A percentile compares a stretch with the other conserved stretches of the same genome.
Evolutionary conservation across 257 asterid genomes (phyloP).

Genomic region (Phtheirospermum japonicum): DNA sequence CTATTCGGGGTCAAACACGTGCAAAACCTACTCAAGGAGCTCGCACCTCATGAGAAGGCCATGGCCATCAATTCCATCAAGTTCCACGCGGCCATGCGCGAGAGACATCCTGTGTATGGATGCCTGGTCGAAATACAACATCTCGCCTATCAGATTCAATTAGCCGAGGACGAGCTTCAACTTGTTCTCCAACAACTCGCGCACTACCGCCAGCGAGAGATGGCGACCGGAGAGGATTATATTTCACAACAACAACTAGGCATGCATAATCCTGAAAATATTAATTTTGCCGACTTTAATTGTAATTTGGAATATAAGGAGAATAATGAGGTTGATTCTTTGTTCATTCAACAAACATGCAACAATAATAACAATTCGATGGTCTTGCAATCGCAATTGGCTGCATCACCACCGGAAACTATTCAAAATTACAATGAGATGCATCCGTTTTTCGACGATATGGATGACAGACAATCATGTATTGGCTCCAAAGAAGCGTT

Average conservation of each 20-base stretch:
- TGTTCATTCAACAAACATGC: slow-evolving; percentile 50
- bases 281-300: not conserved
- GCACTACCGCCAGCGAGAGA: too few species aligned
- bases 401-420: slow-evolving; percentile 10
- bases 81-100: slow-evolving; percentile 61
- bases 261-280: slow-evolving; percentile 35
- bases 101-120: slow-evolving; percentile 61
- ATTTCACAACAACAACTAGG: slow-evolving; percentile 52
- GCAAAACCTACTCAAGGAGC: slow-evolving; percentile 44
- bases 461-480: slow-evolving; percentile 63
- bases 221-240: too few species aligned
- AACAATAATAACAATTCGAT: slow-evolving; percentile 26
- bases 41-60: slow-evolving; percentile 40
- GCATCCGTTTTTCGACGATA: slow-evolving; percentile 53
- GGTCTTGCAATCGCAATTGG: slow-evolving; percentile 42
- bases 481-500: slow-evolving; percentile 52
- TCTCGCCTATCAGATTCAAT: slow-evolving; percentile 42
- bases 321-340: slow-evolving; percentile 28
- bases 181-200: slow-evolving; percentile 54
- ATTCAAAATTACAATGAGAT: slow-evolving; percentile 52
- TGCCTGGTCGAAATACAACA: slow-evolving; percentile 58
- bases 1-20: slow-evolving; percentile 71
- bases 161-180: slow-evolving; percentile 55
- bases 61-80: slow-evolving; percentile 65
- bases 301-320: slow-evolving; percentile 31